phyloP scores from a whole-genome alignment of 1,284 basidiomycete species.

The Ceratobasidium sp. region DNA sequence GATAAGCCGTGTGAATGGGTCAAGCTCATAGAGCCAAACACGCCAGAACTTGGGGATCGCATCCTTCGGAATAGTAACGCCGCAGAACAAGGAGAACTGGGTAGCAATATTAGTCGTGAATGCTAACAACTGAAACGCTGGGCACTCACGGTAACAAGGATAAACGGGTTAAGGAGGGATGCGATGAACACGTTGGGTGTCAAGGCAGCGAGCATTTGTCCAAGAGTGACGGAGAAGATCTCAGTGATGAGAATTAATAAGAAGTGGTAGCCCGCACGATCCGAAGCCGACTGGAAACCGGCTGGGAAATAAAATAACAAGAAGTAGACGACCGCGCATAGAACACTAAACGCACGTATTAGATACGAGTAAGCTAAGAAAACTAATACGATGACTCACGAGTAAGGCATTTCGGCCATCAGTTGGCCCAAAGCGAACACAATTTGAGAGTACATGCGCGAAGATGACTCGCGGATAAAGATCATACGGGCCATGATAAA shows the following conservation, averaged over 20 bases:
- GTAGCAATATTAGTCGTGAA: no score
- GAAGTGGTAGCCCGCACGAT: constrained; percentile 79
- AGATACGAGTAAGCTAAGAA: not conserved
- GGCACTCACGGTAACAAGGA: constrained; percentile 26
- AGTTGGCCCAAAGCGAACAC: constrained; percentile 88
- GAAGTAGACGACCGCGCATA: constrained; percentile 84
- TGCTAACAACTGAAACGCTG: no score
- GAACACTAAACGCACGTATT: constrained; percentile 57
- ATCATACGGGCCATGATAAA: constrained; percentile 84
- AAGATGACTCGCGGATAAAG: constrained; percentile 77
- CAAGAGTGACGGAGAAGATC: constrained; percentile 42
- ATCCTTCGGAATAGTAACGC: constrained; percentile 72
- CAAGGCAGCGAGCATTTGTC: constrained; percentile 74
- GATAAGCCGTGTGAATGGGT: constrained; percentile 74
- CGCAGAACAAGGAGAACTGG: constrained; percentile 77
- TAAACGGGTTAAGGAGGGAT: constrained; percentile 46
- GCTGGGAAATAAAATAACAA: constrained; percentile 70
- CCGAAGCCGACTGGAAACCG: constrained; percentile 75
- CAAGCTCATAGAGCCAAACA: constrained; percentile 75
- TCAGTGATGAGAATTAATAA: constrained; percentile 71
- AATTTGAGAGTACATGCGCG: constrained; percentile 81
- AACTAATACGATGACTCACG: constrained; percentile 51
- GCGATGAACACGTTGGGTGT: constrained; percentile 74
- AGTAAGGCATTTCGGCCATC: constrained; percentile 85
- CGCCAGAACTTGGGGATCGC: constrained; percentile 76